A percentile compares a stretch with the other conserved stretches of the same genome.
phyloP scores from a whole-genome alignment of 805 yeast genomes.

The Zygoascus tannicola region DNA sequence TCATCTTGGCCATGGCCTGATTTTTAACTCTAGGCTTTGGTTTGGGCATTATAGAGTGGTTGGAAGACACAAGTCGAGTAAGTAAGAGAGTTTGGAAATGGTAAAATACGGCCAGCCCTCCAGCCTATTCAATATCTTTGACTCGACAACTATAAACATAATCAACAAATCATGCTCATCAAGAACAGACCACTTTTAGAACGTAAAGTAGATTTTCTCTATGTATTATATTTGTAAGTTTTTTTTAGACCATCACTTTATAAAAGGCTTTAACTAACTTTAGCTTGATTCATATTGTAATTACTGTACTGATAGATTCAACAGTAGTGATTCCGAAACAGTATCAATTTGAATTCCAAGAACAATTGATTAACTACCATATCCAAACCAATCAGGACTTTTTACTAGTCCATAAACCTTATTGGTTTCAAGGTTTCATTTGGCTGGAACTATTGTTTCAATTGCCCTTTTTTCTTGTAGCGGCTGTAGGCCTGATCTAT shows the following conservation, averaged over 20 bases:
- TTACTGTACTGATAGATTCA: slow-evolving; percentile 69
- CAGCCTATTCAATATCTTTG: too few species aligned
- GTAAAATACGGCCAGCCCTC: too few species aligned
- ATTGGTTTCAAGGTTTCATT: slow-evolving; percentile 70
- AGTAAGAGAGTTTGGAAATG: too few species aligned
- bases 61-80: too few species aligned
- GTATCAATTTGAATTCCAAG: slow-evolving; percentile 42
- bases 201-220: slow-evolving; percentile 14
- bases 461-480: slow-evolving; percentile 69
- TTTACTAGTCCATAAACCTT: slow-evolving; percentile 47
- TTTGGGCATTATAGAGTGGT: not conserved
- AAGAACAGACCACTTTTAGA: slow-evolving; percentile 3
- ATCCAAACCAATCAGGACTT: slow-evolving; percentile 60
- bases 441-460: slow-evolving; percentile 65
- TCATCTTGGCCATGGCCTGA: not conserved
- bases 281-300: slow-evolving; percentile 55
- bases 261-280: not conserved
- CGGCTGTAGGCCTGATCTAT: slow-evolving; percentile 29
- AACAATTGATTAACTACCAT: slow-evolving; percentile 47
- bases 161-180: not conserved
- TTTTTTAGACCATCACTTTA: not conserved
- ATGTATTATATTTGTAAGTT: slow-evolving; percentile 24
- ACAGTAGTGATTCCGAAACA: slow-evolving; percentile 53
- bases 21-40: not conserved
- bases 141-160: too few species aligned